Base-by-base conservation (phyloP, 2,329 filamentous ascomycete species). In the Aspergillus fumigatiaffinis region DNA sequence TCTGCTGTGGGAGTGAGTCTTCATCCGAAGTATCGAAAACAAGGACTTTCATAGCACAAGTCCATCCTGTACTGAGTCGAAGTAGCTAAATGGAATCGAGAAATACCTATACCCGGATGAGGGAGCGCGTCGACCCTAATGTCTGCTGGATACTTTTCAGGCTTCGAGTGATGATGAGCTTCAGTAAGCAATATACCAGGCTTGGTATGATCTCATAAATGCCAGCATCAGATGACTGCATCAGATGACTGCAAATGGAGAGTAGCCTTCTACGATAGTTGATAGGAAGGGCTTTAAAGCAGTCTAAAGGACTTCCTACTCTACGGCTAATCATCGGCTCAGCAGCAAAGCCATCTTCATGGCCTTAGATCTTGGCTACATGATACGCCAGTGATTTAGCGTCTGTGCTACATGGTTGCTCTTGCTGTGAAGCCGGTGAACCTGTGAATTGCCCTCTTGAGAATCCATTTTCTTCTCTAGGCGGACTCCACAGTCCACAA, bases 251-350 rank as follows among this genome's bases (percentile, higher is more conserved):
- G 32, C 32, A 14, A 35, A 35, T 35, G 32, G 5, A 35, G 28
- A 29, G 28, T 8, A 10, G 10, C 28, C 28, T 29, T 29, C 9
- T 3, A 29, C 8, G 28, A 12, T 29, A 29, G 28, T 29, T 8
- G 28, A 29, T 29, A 29, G 28, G 10, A 12, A 38, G 7, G 32
- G 32, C 32, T 38, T 17, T 17, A 17, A 38, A 38, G 32, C 32
- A 17, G 5, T 17, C 3, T 14, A 25, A 46, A 2, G 4, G 28
- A 21, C 20, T 59, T 41, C 57, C 57, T 21, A 20, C 32, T 38
- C 25, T 51, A 44, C 38, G 57, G 57, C 47, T 59, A 59, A 59
- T 54, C 41, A 44, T 59, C 57, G 54, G 57, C 48, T 20, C 5
- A 25, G 14, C 51, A 32, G 38, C 10, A 14, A 5, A 32, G 29